Evolutionary conservation across 345 rosid genomes (phyloP), one percentile per base, ranked within the genome.

Genomic region (Eucalyptus fibrosa): DNA sequence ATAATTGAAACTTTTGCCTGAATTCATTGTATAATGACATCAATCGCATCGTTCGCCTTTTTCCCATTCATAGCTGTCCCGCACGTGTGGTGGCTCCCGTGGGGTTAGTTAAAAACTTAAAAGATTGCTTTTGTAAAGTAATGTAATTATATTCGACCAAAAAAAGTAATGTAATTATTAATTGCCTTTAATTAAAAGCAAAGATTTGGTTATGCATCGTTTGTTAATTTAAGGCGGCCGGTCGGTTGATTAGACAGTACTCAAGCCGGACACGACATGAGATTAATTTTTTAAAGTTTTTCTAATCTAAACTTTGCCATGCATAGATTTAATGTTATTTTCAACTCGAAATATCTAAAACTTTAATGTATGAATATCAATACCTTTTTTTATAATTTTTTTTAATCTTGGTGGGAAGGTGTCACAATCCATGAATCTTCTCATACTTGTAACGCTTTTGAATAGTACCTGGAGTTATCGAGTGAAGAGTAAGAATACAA

Each of bases 381-480:
- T 23, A 23, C 30, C 62, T 24, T 56, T 56, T 56, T 56, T 10
- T 24, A 23, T 23, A 56, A 24, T 56, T 56, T 10, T 9, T 56
- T 56, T 2, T 10, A 24, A 56, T 24, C 9, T 56, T 56, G 14
- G 30, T 24, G 30, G 62, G 59, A 53, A 53, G 2, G 59, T 53
- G 26, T 53, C 26, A 53, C 26, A 19, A 4, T 53, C 11, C 59
- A 53, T 19, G 24, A 53, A 19, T 53, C 2, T 53, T 53, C 11
- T 53, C 26, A 19, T 53, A 19, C 26, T 53, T 2, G 11, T 4
- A 0, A 53, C 5, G 8, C 26, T 53, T 53, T 19, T 19, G 5
- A 53, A 8, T 53, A 2, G 11, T 53, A 1, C 2, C 0, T 53
- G 5, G 4, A 8, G 24, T 53, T 53, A 53, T 53, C 1, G 0